A percentile compares a stretch with the other conserved stretches of the same genome.
Conservation (phyloP, 345 rosid genomes). For the Nephelium lappaceum region DNA sequence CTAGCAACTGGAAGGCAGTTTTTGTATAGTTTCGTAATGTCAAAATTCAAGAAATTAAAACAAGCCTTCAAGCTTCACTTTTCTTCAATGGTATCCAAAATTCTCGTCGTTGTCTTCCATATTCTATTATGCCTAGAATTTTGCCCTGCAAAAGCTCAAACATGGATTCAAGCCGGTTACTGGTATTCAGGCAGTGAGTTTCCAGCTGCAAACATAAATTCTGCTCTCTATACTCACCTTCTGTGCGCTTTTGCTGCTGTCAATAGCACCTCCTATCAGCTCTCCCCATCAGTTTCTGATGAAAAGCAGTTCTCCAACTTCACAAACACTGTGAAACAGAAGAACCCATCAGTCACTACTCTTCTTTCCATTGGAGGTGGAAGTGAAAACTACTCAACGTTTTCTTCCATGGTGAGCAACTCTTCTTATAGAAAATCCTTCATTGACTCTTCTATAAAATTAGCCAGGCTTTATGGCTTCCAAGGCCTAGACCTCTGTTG, state of each 20-base stretch:
- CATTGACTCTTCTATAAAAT: slow-evolving; percentile 12
- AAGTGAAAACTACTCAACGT: background rate
- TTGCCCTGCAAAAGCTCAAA: background rate
- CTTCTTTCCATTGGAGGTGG: slow-evolving; percentile 29
- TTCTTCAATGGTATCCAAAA: background rate
- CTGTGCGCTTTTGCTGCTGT: background rate
- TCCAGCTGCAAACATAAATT: background rate
- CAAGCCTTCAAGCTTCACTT: background rate
- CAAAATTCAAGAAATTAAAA: no score
- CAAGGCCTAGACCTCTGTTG: no score
- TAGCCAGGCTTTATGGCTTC: slow-evolving; percentile 19
- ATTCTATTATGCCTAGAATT: background rate
- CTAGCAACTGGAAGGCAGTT: no score
- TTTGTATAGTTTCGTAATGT: no score
- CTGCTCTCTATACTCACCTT: slow-evolving; percentile 2
- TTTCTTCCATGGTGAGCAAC: slow-evolving; percentile 16
- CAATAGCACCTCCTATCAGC: background rate
- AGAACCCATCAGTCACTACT: slow-evolving; percentile 28
- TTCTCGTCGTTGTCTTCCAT: background rate
- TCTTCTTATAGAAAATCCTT: slow-evolving; percentile 14
- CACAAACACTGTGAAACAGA: slow-evolving; percentile 18
- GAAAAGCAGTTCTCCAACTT: slow-evolving; percentile 14
- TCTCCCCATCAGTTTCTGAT: slow-evolving; percentile 19
- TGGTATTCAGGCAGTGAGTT: background rate
- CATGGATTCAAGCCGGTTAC: background rate